Evolutionary conservation across 257 asterid genomes (phyloP), one percentile per base, ranked within the genome.

Genomic region (Plantago ovata): DNA sequence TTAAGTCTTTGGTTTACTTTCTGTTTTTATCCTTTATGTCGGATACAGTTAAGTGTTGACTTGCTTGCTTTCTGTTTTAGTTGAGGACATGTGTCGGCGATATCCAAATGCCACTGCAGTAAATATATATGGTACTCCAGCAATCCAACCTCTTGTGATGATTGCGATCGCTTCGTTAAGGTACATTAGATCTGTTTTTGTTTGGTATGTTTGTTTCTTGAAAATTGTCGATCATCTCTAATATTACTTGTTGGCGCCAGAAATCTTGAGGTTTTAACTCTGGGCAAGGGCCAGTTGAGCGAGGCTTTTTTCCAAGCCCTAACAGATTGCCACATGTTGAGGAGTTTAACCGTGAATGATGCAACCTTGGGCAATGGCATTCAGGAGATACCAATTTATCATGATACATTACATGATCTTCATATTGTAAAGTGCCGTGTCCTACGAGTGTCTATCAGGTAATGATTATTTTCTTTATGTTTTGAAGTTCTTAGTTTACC

Each of bases 351-450:
- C 3, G 63, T 93, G 73, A 86, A 73, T 74, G 95, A 89, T 70
- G 84, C 99, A 59, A 81, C 88, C 28, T 80, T 93, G 86, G 97
- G 95, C 47, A 92, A 76, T 70, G 96, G 96, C 16, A 75, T 83
- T 75, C 99, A 84, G 64, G 99, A 93, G 72, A 81, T 83, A 47
- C 71, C 84, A 41, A 65, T 93, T 67, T 63, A 59, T 69, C 97
- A 93, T 68, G 97, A 86, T 60, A 70, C 81, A 53, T 66, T 93
- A 72, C 89, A 68, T 28, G 74, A 73, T 72, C 96, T 93, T 73
- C 92, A 86, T 75, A 75, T 93, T 53, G 86, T 93, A 56, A 93
- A 93, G 72, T 93, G 99, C 22, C 97, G 99, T 13, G 92, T 93
- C 54, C 81, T 83, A 41, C 97, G 99, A 23, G 72, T 84, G 65